Conservation (phyloP, 257 asterid genomes). For the Solanum boliviense region DNA sequence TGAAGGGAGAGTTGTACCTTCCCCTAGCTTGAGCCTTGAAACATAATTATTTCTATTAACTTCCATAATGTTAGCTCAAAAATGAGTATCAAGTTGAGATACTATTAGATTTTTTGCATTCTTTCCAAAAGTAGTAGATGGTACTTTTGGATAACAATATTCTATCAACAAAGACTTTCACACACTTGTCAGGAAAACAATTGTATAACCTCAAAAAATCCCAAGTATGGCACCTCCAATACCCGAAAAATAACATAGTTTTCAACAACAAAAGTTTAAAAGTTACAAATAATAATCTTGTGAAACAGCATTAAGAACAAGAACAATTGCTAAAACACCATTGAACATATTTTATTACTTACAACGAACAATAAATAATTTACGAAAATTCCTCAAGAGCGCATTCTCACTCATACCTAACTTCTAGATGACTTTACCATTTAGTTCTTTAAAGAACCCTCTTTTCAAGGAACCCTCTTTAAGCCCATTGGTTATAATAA, state of each 20-base stretch:
- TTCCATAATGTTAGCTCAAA: neutral
- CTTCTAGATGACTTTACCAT: constrained; percentile 10
- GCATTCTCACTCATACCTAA: neutral
- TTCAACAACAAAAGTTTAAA: neutral
- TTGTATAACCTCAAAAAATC: neutral
- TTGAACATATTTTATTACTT: neutral
- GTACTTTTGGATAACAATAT: neutral
- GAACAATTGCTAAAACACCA: neutral
- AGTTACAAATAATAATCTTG: neutral
- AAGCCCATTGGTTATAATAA: neutral
- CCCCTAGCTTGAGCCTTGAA: neutral
- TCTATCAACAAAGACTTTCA: neutral
- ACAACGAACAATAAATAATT: neutral
- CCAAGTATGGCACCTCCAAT: neutral
- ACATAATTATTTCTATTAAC: neutral
- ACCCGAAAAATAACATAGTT: neutral
- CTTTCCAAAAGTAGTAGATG: neutral
- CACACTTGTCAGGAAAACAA: neutral
- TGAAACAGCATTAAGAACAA: neutral
- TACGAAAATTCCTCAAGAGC: neutral
- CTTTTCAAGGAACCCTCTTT: constrained; percentile 11
- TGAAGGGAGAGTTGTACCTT: neutral
- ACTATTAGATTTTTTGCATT: neutral
- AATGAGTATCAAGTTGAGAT: neutral
- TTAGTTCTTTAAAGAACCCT: neutral